These are phyloP conservation scores for Trichosporon sp. DNA, from an alignment of 1,284 basidiomycete genomes.

Conservation along the genomic window DNA sequence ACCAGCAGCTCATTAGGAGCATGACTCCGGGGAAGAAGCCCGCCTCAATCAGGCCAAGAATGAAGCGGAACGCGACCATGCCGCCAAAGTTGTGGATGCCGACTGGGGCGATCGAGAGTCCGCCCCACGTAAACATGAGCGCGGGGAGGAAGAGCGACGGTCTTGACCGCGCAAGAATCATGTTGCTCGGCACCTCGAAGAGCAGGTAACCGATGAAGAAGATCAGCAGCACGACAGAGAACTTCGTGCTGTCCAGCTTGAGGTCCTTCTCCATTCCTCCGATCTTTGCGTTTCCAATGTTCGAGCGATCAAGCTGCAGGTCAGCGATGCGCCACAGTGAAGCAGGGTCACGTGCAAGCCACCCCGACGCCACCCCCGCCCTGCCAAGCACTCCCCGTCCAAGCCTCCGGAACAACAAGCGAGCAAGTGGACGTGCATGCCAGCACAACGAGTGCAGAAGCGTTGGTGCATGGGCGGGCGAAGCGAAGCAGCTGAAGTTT, in stretches of 20 bases:
- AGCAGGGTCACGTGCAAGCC: neutral
- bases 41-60: slow-evolving; percentile 43
- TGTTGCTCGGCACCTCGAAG: slow-evolving; percentile 55
- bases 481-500: no score
- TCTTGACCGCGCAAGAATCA: slow-evolving; percentile 35
- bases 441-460: neutral
- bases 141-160: slow-evolving; percentile 37
- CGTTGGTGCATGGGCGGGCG: no score
- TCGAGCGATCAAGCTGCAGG: slow-evolving; percentile 38
- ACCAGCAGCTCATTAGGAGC: slow-evolving; percentile 50
- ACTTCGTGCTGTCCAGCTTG: slow-evolving; percentile 43
- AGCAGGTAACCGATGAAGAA: slow-evolving; percentile 52
- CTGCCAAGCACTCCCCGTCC: neutral
- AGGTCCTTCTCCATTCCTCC: slow-evolving; percentile 54
- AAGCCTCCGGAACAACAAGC: neutral
- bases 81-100: slow-evolving; percentile 31
- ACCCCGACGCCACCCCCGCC: neutral
- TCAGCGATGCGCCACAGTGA: neutral
- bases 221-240: slow-evolving; percentile 54
- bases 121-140: slow-evolving; percentile 40
- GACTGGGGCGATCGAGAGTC: slow-evolving; percentile 32
- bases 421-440: neutral
- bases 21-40: slow-evolving; percentile 53
- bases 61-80: slow-evolving; percentile 36
- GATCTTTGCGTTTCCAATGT: slow-evolving; percentile 44